These are phyloP conservation scores for Schizochytrium sp. DNA, from an alignment of 108 stramenopile species.

Conservation along the genomic window DNA sequence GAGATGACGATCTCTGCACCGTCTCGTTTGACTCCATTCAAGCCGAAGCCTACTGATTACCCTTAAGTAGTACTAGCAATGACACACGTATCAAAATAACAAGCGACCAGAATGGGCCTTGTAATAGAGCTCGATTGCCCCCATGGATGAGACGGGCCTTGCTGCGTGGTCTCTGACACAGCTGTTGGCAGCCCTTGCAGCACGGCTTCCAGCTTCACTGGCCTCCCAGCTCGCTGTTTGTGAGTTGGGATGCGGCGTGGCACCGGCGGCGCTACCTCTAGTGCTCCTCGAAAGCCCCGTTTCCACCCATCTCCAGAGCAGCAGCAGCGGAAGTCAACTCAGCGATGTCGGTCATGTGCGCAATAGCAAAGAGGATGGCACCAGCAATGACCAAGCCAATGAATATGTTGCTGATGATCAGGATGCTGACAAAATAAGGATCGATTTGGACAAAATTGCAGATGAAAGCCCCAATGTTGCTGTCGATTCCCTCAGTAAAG, in stretches of 20 bases:
- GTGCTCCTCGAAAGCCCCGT: neutral
- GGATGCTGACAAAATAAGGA: no score
- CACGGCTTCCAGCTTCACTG: neutral
- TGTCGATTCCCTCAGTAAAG: no score
- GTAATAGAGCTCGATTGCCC: neutral
- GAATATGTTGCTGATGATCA: neutral
- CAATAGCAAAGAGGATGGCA: neutral
- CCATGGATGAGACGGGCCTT: neutral
- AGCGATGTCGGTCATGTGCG: no score
- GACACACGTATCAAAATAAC: neutral
- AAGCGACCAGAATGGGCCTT: neutral
- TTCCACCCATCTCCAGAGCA: neutral
- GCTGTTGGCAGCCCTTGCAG: neutral
- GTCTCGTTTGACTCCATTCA: no score
- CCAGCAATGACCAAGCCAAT: neutral
- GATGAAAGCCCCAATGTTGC: no score
- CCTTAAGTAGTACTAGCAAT: neutral
- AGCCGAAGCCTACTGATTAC: neutral
- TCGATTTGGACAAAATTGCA: no score
- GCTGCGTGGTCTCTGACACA: conserved; percentile 12
- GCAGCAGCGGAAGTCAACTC: no score
- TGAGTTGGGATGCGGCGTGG: conserved; percentile 1
- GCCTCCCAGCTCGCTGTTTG: neutral
- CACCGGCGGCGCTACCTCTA: neutral
- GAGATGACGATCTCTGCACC: no score